Evolutionary conservation across 805 yeast species (phyloP).

Genomic region (Trichomonascus vanleenenianus): DNA sequence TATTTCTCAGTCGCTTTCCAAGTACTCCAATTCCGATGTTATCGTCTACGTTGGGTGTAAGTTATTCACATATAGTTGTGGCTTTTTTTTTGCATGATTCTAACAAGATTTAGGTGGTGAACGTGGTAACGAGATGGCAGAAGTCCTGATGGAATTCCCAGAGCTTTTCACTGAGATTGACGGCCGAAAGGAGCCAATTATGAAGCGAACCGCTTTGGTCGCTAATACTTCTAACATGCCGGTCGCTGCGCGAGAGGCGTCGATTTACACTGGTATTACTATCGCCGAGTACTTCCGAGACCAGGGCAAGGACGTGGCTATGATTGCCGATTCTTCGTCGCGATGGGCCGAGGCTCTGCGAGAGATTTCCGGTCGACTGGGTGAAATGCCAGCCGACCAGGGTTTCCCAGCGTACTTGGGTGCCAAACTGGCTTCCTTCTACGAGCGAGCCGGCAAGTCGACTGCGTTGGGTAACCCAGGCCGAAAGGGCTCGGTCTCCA

Average conservation of each 20-base stretch:
- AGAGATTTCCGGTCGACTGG: constrained; percentile 99
- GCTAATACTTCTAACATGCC: constrained; percentile 99
- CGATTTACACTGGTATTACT: constrained; percentile 98
- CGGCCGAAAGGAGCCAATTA: constrained; percentile 95
- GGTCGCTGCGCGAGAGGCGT: constrained; percentile 99
- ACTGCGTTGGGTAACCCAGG: constrained; percentile 93
- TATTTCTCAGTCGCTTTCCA: constrained; percentile 93
- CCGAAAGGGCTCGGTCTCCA: constrained; percentile 96
- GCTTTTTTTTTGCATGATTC: background rate
- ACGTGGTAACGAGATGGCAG: constrained; percentile 99
- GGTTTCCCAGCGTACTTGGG: constrained; percentile 99
- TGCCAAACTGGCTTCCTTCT: constrained; percentile 97
- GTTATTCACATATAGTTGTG: constrained; percentile 6
- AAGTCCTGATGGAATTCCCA: constrained; percentile 99
- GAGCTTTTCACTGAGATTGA: constrained; percentile 84
- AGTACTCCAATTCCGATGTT: constrained; percentile 94
- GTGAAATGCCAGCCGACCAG: constrained; percentile 99
- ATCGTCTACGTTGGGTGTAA: constrained; percentile 85
- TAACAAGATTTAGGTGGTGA: constrained; percentile 47
- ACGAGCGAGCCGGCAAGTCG: constrained; percentile 99
- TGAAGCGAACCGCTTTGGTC: constrained; percentile 98
- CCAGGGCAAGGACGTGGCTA: constrained; percentile 97
- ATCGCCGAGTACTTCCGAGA: constrained; percentile 99
- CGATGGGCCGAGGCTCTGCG: constrained; percentile 99
- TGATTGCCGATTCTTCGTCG: constrained; percentile 99